Evolutionary conservation across 2,329 filamentous ascomycete species (phyloP), one percentile per base, ranked within the genome.

Genomic region (Scedosporium boydii): DNA sequence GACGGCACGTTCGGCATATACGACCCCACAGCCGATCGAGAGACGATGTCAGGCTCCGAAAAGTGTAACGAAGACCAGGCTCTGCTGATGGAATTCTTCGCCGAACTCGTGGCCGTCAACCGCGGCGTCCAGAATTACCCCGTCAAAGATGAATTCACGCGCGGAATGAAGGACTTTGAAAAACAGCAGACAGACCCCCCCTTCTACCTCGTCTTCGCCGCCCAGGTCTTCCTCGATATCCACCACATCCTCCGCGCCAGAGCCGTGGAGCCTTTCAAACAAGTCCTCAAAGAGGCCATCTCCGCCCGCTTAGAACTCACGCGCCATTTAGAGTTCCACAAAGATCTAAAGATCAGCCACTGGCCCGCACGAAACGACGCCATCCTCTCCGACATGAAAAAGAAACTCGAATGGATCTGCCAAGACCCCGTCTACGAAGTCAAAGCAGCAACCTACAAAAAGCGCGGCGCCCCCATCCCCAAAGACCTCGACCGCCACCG

Each of bases 161-260:
- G 73, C 1, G 73, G 72, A 1, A 66, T 78, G 10, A 66, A 67
- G 23, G 67, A 74, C 46, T 62, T 76, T 18, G 65, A 68, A 29
- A 63, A 68, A 4, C 76, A 72, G 0, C 56, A 63, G 1, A 34
- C 29, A 9, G 55, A 70, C 4, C 61, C 76, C 2, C 67, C 76
- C 0, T 71, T 78, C 46, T 73, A 70, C 63, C 67, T 74, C 7
- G 67, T 73, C 1, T 80, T 79, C 62, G 75, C 75, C 7, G 68
- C 71, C 4, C 76, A 79, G 57, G 62, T 76, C 10, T 75, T 74
- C 62, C 72, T 80, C 3, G 77, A 80, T 51, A 74, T 77, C 41
- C 71, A 76, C 14, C 70, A 76, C 62, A 60, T 64, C 2, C 65
- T 77, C 2, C 64, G 72, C 14, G 63, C 1, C 58, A 59, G 56